Base-by-base conservation (phyloP, 176 grass and related monocot genomes). In the Zea luxurians region DNA sequence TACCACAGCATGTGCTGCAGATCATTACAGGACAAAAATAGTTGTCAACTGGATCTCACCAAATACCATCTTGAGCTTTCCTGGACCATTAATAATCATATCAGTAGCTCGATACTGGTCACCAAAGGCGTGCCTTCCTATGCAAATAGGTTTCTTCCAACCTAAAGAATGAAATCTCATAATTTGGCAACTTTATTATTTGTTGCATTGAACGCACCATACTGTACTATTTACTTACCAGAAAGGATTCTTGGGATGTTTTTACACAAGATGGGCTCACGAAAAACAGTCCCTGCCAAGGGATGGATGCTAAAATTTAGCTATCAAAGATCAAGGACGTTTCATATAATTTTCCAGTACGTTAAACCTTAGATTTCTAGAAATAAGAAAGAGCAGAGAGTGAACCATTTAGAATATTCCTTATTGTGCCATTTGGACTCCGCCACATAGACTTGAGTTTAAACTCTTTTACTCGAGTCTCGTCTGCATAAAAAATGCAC, bases 81-180 rank as follows among this genome's bases (percentile, higher is more conserved):
- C 96, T 79, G 96, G 88, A 68, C 96, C 90, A 78, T 91, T 52
- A 83, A 99, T 80, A 78, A 93, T 81, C 42, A 73, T 86, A 85
- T 99, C 96, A 7, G 92, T 93, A n/a, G 96, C 92, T 79, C 88
- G 83, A 83, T 99, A 99, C 75, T 99, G 92, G 73, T 99, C 96
- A 77, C 96, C 96, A 87, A 93, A 99, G 27, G 96, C 96, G 73
- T 99, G 92, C 60, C 96, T 99, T 68, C 96, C 96, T 18, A 99
- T 94, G 87, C 92, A 99, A 82, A 99, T 99, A 20, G 96, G 92
- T 64, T 95, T 92, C 82, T 90, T 95, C 96, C 96, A 99, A 67
- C 86, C 96, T 99, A 77, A 42, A 75, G 62, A 53, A 79, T 8
- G 48, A 41, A 48, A 7, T 12, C 7, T 54, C 50, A 61, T 61